Base-by-base conservation (phyloP, 1,139 yeast species). In the Kazachstania sp. region DNA sequence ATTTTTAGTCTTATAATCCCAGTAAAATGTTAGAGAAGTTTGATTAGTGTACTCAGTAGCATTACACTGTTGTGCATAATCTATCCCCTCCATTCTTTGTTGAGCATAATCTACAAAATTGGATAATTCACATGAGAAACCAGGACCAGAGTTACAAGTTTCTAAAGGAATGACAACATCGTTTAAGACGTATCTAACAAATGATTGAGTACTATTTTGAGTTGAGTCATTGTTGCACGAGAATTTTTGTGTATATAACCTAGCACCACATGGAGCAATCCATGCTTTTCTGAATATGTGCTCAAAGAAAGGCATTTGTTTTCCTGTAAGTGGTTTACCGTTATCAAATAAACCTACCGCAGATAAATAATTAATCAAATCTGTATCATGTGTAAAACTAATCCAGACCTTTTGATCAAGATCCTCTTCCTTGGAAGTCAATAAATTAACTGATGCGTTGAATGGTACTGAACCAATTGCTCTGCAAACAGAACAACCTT, bases 311-410 rank as follows among this genome's bases (percentile, higher is more conserved):
- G 65, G 49, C 68, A 65, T 54, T 73, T 70, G 28, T 23, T 23
- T 23, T 4, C 53, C 32, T 31, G 46, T 42, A 26, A 54, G 38
- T 20, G 44, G 37, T 5, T 43, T 41, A 12, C 53, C 54, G 20
- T 66, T 66, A 35, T 73, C 67, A 30, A 74, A 70, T 43, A 79
- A 58, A 3, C 82, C 83, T 44, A 78, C 65, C 3, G 81, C 75
- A 28, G 79, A 64, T 46, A 75, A 67, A 54, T 71, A 73, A 35
- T 74, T 68, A 40, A 75, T 69, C 39, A 81, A 61, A 57, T 80
- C 81, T 39, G 78, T 69, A 58, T 81, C 86, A 59, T 81, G 87
- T 18, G 80, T 69, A 61, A 81, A 81, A 13, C 76, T 69, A 52
- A 76, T 63, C 51, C 65, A 66, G 39, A 71, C 56, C 35, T 68